Conservation (phyloP, 805 yeast genomes). For the Candida insectalens region DNA sequence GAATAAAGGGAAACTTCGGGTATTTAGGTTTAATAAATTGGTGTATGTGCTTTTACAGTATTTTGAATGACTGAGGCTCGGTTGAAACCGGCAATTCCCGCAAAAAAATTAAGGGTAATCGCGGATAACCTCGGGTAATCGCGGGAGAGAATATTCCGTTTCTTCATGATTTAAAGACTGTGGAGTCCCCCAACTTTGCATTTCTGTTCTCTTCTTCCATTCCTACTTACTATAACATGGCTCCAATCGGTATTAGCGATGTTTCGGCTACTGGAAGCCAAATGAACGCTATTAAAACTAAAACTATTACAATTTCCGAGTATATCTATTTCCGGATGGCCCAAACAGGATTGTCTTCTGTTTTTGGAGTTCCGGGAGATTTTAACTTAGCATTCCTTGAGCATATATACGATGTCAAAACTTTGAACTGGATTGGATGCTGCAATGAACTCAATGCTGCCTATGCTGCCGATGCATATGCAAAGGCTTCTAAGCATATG, state of each 20-base stretch:
- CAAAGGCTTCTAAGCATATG: slow-evolving; percentile 24
- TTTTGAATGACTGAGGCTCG: too few species aligned
- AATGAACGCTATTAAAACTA: slow-evolving; percentile 5
- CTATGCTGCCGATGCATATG: slow-evolving; percentile 41
- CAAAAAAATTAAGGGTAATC: too few species aligned
- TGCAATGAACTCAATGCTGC: slow-evolving; percentile 45
- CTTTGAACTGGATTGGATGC: slow-evolving; percentile 30
- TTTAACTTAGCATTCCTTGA: slow-evolving; percentile 43
- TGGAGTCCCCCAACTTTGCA: too few species aligned
- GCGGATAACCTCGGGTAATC: too few species aligned
- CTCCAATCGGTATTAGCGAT: slow-evolving; percentile 12
- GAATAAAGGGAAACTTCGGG: neutral
- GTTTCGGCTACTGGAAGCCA: too few species aligned
- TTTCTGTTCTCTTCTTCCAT: too few species aligned
- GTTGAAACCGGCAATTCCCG: too few species aligned
- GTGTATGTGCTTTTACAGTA: too few species aligned
- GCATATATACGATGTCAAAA: slow-evolving; percentile 27
- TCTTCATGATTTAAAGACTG: too few species aligned
- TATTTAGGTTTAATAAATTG: too few species aligned
- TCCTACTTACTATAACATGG: slow-evolving; percentile 13
- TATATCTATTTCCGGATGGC: slow-evolving; percentile 34
- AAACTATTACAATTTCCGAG: slow-evolving; percentile 27
- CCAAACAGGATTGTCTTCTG: slow-evolving; percentile 33
- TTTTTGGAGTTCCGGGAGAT: slow-evolving; percentile 56
- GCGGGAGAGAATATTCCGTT: too few species aligned